These are phyloP conservation scores for Penicillium ochrochloron DNA, from an alignment of 495 filamentous ascomycete genomes.

Conservation along the genomic window DNA sequence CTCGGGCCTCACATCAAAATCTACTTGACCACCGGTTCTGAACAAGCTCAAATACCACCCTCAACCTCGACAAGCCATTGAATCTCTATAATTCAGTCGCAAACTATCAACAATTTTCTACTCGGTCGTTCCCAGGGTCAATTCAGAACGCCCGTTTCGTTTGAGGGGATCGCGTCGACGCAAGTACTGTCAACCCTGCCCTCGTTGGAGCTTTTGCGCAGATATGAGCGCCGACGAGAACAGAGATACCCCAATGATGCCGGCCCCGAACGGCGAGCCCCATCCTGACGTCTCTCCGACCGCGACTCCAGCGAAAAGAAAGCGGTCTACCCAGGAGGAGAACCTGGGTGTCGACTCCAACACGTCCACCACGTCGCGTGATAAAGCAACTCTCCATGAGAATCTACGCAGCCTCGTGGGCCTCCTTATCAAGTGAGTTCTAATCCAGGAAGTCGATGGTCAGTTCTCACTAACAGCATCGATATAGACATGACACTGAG, in stretches of 20 bases:
- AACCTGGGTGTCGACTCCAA: constrained; percentile 36
- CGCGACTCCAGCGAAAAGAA: constrained; percentile 52
- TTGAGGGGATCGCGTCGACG: constrained; percentile 34
- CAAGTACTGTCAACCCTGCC: constrained; percentile 25
- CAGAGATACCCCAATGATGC: constrained; percentile 40
- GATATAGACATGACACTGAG: constrained; percentile 46
- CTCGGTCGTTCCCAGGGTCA: constrained; percentile 9
- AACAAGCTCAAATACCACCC: constrained; percentile 13
- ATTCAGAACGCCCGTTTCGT: constrained; percentile 20
- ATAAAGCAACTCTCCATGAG: constrained; percentile 46
- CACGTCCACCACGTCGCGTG: constrained; percentile 33
- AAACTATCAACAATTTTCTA: constrained; percentile 13
- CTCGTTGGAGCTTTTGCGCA: constrained; percentile 34
- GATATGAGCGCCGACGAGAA: constrained; percentile 53
- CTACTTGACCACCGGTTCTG: constrained; percentile 16
- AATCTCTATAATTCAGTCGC: constrained; percentile 12
- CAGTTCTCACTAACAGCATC: constrained; percentile 25
- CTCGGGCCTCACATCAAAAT: constrained; percentile 36
- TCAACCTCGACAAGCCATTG: constrained; percentile 15
- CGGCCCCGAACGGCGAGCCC: constrained; percentile 45
- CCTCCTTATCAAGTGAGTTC: constrained; percentile 44
- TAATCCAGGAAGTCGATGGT: neutral
- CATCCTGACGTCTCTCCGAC: constrained; percentile 40
- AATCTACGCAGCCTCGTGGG: constrained; percentile 46
- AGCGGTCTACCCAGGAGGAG: constrained; percentile 51